A percentile compares a stretch with the other conserved stretches of the same genome.
phyloP scores from a whole-genome alignment of 768 basidiomycete genomes.

The Boletellus emodensis region DNA sequence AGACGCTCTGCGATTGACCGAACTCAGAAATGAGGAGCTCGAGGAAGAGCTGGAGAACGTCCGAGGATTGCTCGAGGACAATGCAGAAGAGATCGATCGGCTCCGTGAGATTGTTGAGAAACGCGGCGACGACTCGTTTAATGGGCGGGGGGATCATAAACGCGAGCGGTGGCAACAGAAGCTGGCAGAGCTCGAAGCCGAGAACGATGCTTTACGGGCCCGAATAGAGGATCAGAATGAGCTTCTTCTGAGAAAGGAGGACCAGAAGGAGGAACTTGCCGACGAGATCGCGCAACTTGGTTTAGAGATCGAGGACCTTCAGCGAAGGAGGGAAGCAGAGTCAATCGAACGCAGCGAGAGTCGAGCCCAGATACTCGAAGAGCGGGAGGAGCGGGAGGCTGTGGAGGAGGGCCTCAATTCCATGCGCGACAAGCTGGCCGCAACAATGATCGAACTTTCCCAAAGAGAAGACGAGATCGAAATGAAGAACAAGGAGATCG shows the following conservation, averaged over 20 bases:
- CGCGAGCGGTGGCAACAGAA: constrained; percentile 45
- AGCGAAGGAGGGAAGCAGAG: constrained; percentile 59
- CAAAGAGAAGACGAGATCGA: constrained; percentile 87
- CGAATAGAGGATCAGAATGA: constrained; percentile 58
- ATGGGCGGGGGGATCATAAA: constrained; percentile 38
- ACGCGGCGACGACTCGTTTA: constrained; percentile 41
- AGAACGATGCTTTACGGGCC: constrained; percentile 58
- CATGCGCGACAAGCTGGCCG: constrained; percentile 72
- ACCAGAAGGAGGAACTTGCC: constrained; percentile 66
- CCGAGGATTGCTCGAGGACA: constrained; percentile 69
- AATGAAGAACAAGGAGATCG: constrained; percentile 70
- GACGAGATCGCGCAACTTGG: constrained; percentile 63
- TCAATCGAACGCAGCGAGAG: constrained; percentile 68
- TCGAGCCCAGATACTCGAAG: constrained; percentile 66
- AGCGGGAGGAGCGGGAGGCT: constrained; percentile 68
- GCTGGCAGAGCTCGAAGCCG: constrained; percentile 55
- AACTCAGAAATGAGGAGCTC: constrained; percentile 61
- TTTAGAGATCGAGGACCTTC: constrained; percentile 63
- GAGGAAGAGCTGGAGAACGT: constrained; percentile 73
- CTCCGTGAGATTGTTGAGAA: constrained; percentile 66
- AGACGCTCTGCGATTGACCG: constrained; percentile 50
- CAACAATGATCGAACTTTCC: constrained; percentile 76
- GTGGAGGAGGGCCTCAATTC: constrained; percentile 78
- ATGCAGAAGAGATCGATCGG: constrained; percentile 77
- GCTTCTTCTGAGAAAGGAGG: constrained; percentile 52